Evolutionary conservation across 2,329 filamentous ascomycete genomes (phyloP).

Genomic region (Dactylellina cionopaga): DNA sequence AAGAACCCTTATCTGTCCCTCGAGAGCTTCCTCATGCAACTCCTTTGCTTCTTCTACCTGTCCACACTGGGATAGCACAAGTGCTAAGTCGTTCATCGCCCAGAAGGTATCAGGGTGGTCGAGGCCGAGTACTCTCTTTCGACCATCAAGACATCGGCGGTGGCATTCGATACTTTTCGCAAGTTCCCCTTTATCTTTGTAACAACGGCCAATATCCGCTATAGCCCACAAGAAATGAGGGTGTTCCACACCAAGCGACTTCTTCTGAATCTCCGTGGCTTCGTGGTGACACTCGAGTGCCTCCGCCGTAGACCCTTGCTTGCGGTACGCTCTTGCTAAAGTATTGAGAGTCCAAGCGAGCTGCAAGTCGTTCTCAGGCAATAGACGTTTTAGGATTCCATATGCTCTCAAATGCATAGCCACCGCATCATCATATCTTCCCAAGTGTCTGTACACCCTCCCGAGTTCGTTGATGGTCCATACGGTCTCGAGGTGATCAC

Average conservation of each 20-base stretch:
- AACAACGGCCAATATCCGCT: conserved; percentile 37
- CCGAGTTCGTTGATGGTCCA: conserved; percentile 53
- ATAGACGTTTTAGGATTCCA: conserved; percentile 2
- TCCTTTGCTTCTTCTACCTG: conserved; percentile 20
- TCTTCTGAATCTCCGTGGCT: conserved; percentile 30
- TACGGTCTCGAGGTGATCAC: conserved; percentile 30
- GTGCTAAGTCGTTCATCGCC: conserved; percentile 49
- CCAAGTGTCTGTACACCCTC: conserved; percentile 45
- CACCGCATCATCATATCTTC: conserved; percentile 35
- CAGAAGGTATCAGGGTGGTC: conserved; percentile 36
- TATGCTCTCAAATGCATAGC: conserved; percentile 41
- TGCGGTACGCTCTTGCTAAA: conserved; percentile 42
- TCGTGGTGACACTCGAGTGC: conserved; percentile 23
- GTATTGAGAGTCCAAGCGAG: conserved; percentile 52
- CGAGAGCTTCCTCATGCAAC: conserved; percentile 24
- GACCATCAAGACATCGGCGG: conserved; percentile 20
- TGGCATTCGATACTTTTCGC: conserved; percentile 19
- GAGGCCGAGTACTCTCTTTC: conserved; percentile 15
- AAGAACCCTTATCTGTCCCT: conserved; percentile 24
- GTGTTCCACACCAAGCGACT: conserved; percentile 34
- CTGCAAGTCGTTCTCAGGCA: conserved; percentile 31
- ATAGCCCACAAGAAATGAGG: conserved; percentile 46
- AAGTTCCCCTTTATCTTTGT: conserved; percentile 24
- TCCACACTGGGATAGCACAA: conserved; percentile 32
- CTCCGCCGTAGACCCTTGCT: conserved; percentile 33